These are phyloP conservation scores for Saccharomycopsis sp. DNA, from an alignment of 805 yeast species.

Conservation along the genomic window DNA sequence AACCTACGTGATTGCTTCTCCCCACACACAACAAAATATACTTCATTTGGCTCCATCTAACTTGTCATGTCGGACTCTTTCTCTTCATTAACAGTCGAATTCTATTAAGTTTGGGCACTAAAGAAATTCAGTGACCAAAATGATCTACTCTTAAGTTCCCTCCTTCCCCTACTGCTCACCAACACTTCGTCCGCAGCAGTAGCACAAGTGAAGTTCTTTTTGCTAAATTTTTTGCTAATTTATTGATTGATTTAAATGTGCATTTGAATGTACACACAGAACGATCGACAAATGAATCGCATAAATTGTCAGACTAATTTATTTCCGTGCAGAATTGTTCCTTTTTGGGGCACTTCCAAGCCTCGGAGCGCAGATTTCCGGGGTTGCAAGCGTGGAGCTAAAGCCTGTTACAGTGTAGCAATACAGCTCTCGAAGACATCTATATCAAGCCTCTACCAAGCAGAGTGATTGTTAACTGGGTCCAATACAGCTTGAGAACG, in stretches of 20 bases:
- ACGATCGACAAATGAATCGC: not conserved
- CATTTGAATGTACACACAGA: not conserved
- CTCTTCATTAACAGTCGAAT: not conserved
- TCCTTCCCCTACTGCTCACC: not conserved
- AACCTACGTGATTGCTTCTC: too few species aligned
- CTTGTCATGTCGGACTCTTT: not conserved
- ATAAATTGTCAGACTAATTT: not conserved
- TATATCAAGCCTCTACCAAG: too few species aligned
- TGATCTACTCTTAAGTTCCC: not conserved
- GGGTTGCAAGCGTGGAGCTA: too few species aligned
- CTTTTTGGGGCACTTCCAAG: not conserved
- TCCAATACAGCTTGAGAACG: too few species aligned
- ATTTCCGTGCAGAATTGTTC: not conserved
- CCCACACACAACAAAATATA: not conserved
- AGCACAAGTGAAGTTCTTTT: too few species aligned
- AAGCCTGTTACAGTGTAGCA: too few species aligned
- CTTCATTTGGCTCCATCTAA: not conserved
- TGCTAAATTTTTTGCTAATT: too few species aligned
- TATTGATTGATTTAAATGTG: not conserved
- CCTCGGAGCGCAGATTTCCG: not conserved
- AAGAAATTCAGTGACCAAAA: not conserved
- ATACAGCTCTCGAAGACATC: too few species aligned
- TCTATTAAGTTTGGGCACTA: not conserved
- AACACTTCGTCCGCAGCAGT: too few species aligned
- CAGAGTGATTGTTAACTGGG: too few species aligned